Conservation (phyloP, 768 basidiomycete species). For the Mycena latifolia region DNA sequence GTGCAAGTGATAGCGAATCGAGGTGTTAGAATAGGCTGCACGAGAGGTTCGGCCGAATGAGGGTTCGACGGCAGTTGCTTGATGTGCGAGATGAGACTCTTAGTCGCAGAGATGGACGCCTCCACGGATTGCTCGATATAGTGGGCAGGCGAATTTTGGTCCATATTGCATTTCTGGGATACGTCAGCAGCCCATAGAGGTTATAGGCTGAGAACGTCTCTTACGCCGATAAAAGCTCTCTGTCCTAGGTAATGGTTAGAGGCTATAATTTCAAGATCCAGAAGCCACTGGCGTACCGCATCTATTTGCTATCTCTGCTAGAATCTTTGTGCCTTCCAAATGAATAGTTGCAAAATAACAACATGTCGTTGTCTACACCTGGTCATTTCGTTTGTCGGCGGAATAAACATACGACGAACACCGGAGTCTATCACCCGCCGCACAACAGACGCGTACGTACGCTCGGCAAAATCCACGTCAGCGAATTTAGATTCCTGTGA, state of each 20-base stretch:
- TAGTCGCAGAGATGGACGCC: conserved; percentile 72
- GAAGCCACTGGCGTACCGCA: conserved; percentile 70
- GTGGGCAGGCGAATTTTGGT: conserved; percentile 74
- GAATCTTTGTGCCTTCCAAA: conserved; percentile 80
- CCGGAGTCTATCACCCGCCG: conserved; percentile 78
- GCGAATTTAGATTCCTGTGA: conserved; percentile 74
- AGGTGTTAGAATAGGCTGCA: conserved; percentile 93
- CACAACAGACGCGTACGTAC: conserved; percentile 79
- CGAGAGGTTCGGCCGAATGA: conserved; percentile 62
- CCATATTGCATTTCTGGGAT: conserved; percentile 90
- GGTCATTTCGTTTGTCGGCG: conserved; percentile 2
- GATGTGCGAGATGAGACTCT: conserved; percentile 77
- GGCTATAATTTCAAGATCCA: no score
- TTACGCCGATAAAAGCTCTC: conserved; percentile 87
- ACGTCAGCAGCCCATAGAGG: conserved; percentile 12
- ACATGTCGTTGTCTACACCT: conserved; percentile 86
- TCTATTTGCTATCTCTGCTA: conserved; percentile 81
- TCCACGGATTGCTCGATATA: conserved; percentile 76
- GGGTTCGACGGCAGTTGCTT: conserved; percentile 59
- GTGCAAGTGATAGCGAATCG: conserved; percentile 97
- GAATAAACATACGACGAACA: conserved; percentile 59
- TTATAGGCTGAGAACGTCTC: conserved; percentile 42
- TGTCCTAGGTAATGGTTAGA: conserved; percentile 62
- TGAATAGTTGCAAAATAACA: conserved; percentile 93
- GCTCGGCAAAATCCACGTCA: conserved; percentile 76